Evolutionary conservation across 2,329 filamentous ascomycete species (phyloP).

Genomic region (Biscogniauxia mediterranea): DNA sequence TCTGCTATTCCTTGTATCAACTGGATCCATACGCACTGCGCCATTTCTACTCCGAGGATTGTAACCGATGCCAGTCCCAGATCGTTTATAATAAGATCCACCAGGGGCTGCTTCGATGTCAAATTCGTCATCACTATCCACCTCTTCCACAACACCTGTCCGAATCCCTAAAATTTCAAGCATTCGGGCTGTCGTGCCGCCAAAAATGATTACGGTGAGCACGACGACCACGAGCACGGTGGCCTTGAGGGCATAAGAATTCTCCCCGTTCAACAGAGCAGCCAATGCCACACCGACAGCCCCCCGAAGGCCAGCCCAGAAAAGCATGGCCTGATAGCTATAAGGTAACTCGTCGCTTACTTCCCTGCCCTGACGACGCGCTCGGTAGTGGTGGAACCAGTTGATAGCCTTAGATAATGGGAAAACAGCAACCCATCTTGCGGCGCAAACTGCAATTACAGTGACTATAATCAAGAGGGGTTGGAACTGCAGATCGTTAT

Average conservation of each 20-base stretch:
- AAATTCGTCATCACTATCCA: conserved; percentile 97
- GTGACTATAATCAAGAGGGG: conserved; percentile 94
- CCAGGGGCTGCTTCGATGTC: conserved; percentile 80
- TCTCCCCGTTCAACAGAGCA: conserved; percentile 79
- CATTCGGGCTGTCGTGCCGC: conserved; percentile 96
- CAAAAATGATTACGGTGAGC: conserved; percentile 97
- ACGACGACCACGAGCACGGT: conserved; percentile 98
- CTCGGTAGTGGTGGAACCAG: conserved; percentile 85
- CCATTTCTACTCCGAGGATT: conserved; percentile 63
- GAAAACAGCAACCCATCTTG: conserved; percentile 92
- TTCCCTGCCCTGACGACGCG: conserved; percentile 70
- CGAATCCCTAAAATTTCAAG: conserved; percentile 95
- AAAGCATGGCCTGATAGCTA: conserved; percentile 99
- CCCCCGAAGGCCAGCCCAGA: conserved; percentile 94
- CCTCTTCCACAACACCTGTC: conserved; percentile 93
- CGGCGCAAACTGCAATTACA: conserved; percentile 85
- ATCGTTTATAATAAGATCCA: conserved; percentile 77
- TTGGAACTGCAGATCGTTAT: conserved; percentile 83
- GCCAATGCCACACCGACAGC: conserved; percentile 94
- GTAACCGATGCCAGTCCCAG: conserved; percentile 74
- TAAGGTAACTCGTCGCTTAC: conserved; percentile 86
- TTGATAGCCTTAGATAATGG: conserved; percentile 88
- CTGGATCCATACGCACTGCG: conserved; percentile 56
- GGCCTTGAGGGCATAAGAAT: conserved; percentile 79
- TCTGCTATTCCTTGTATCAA: conserved; percentile 37